phyloP scores from a whole-genome alignment of 306 rosid genomes.

The Coriaria nepalensis region DNA sequence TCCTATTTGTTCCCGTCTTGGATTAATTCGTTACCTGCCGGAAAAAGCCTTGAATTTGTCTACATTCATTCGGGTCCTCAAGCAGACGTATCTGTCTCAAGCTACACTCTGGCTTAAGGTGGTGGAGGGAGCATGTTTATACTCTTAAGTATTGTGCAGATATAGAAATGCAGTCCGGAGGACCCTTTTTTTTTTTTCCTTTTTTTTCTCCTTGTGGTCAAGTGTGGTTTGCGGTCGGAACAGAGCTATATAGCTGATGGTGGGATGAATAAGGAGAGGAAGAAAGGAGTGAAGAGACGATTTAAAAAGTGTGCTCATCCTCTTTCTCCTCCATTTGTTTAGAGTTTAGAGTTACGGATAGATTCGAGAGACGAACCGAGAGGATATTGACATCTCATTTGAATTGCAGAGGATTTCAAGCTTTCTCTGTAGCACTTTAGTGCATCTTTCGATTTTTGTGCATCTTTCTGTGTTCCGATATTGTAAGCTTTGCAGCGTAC shows the following conservation, averaged over 20 bases:
- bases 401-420: constrained; percentile 19
- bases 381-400: constrained; percentile 38
- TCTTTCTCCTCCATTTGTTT: constrained; percentile 79
- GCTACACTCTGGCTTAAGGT: constrained; percentile 50
- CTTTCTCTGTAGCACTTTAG: too few species aligned
- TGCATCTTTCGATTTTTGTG: too few species aligned
- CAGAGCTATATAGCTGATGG: constrained; percentile 46
- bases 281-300: constrained; percentile 96
- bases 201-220: constrained; percentile 12
- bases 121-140: constrained; percentile 7
- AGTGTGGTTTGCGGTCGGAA: constrained; percentile 39
- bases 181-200: constrained; percentile 17
- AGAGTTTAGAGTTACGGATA: too few species aligned
- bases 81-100: constrained; percentile 56
- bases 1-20: constrained; percentile 73
- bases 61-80: constrained; percentile 79
- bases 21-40: constrained; percentile 58
- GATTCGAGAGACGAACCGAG: constrained; percentile 20
- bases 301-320: constrained; percentile 89
- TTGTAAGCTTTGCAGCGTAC: constrained; percentile 62
- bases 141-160: constrained; percentile 59
- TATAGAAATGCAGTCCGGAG: constrained; percentile 44
- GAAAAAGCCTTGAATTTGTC: constrained; percentile 85
- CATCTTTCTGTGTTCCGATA: constrained; percentile 35
- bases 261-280: constrained; percentile 45